phyloP scores from a whole-genome alignment of 2,329 filamentous ascomycete genomes.

The Paramyrothecium sp. region DNA sequence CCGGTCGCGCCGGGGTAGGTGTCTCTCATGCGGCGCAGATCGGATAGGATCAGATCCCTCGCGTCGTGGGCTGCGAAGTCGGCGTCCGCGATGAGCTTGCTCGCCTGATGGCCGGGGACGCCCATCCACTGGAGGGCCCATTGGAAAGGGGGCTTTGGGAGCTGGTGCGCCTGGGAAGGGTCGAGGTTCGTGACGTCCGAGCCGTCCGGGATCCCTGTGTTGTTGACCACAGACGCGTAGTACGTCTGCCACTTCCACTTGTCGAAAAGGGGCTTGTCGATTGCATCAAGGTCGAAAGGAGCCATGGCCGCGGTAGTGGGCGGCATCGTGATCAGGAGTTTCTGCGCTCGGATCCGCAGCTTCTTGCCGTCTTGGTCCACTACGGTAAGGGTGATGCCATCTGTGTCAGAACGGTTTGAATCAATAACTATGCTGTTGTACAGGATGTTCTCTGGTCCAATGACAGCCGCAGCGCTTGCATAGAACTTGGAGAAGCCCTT shows the following conservation, averaged over 20 bases:
- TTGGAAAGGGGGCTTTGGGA: neutral
- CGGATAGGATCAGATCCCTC: constrained; percentile 8
- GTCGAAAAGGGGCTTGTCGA: constrained; percentile 20
- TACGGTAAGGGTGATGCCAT: neutral
- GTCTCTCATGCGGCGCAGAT: constrained; percentile 6
- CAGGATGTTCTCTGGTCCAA: constrained; percentile 23
- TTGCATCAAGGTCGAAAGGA: constrained; percentile 20
- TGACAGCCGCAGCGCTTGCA: constrained; percentile 17
- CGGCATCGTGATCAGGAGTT: constrained; percentile 24
- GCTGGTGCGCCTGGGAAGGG: constrained; percentile 7
- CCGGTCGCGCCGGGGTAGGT: neutral
- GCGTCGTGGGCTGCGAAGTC: constrained; percentile 11
- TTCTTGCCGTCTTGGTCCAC: neutral
- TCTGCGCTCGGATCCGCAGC: constrained; percentile 13
- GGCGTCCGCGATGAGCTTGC: constrained; percentile 8
- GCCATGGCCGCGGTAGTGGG: constrained; percentile 20
- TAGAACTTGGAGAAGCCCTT: constrained; percentile 18
- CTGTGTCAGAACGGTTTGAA: neutral
- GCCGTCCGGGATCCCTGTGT: constrained; percentile 9
- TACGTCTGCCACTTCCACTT: constrained; percentile 19
- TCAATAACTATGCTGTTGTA: constrained; percentile 17
- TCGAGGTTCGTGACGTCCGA: constrained; percentile 1
- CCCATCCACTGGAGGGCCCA: constrained; percentile 6
- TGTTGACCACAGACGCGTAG: constrained; percentile 18
- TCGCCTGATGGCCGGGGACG: constrained; percentile 4